A percentile compares a stretch with the other conserved stretches of the same genome.
These are phyloP conservation scores for Tephrocybe rancida DNA, from an alignment of 768 basidiomycete genomes.

Conservation along the genomic window DNA sequence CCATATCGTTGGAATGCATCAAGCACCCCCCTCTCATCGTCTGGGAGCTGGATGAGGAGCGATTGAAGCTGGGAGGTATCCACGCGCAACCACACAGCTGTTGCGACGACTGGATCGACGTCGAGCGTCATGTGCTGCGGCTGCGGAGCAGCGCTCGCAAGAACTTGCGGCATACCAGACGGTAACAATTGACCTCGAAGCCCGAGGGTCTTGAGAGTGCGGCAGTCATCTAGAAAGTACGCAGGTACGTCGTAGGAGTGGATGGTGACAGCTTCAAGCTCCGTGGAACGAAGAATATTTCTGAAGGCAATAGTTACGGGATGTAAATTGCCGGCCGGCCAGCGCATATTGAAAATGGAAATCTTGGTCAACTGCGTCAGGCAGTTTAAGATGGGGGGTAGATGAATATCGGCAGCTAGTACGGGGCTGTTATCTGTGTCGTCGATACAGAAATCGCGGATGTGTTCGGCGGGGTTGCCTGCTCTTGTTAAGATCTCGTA, in stretches of 20 bases:
- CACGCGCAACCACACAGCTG: constrained; percentile 1
- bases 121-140: background rate
- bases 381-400: background rate
- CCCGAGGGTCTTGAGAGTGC: background rate
- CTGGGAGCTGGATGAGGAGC: constrained; percentile 2
- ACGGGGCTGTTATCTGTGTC: background rate
- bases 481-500: background rate
- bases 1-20: background rate
- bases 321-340: no score
- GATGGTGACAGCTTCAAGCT: background rate
- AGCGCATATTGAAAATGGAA: no score
- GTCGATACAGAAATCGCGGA: constrained; percentile 5
- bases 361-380: background rate
- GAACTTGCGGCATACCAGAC: background rate
- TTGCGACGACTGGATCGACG: background rate
- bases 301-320: no score
- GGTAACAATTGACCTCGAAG: background rate
- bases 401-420: background rate
- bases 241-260: background rate
- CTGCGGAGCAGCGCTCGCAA: background rate
- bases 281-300: background rate
- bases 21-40: background rate
- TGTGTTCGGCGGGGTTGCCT: background rate
- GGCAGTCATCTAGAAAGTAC: constrained; percentile 2
- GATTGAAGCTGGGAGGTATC: constrained; percentile 5